These are phyloP conservation scores for Candida dendrica DNA, from an alignment of 805 yeast species.

Conservation along the genomic window DNA sequence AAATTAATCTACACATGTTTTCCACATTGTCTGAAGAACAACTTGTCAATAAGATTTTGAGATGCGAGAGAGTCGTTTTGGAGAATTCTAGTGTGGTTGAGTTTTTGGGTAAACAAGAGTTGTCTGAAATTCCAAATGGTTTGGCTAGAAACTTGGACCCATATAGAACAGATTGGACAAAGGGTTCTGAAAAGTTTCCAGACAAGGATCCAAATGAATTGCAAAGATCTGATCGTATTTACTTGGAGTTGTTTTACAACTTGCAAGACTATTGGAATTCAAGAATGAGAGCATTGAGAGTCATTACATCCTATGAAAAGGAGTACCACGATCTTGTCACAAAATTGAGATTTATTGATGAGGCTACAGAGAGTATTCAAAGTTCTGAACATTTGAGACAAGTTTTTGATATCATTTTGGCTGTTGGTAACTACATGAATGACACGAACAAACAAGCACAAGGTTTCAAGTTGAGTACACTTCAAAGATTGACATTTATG, in stretches of 20 bases:
- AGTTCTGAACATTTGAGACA: slow-evolving; percentile 47
- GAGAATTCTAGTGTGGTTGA: slow-evolving; percentile 55
- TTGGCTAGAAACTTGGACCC: slow-evolving; percentile 55
- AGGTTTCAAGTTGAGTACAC: slow-evolving; percentile 65
- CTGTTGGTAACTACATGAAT: slow-evolving; percentile 77
- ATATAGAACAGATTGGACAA: slow-evolving; percentile 44
- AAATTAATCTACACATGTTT: slow-evolving; percentile 66
- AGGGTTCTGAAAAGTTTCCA: slow-evolving; percentile 29
- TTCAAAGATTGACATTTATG: slow-evolving; percentile 63
- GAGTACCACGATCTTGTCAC: slow-evolving; percentile 56
- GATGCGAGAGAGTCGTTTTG: slow-evolving; percentile 51
- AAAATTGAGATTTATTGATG: slow-evolving; percentile 52
- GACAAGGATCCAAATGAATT: slow-evolving; percentile 50
- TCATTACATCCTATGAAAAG: slow-evolving; percentile 49
- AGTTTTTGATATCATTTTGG: slow-evolving; percentile 58
- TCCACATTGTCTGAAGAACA: slow-evolving; percentile 45
- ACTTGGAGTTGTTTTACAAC: slow-evolving; percentile 60
- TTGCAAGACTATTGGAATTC: slow-evolving; percentile 67
- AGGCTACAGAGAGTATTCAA: slow-evolving; percentile 46
- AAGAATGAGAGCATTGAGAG: slow-evolving; percentile 54
- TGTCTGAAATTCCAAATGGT: slow-evolving; percentile 50
- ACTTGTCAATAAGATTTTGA: slow-evolving; percentile 45
- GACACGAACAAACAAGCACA: slow-evolving; percentile 58
- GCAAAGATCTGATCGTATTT: slow-evolving; percentile 65
- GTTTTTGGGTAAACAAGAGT: slow-evolving; percentile 61